These are phyloP conservation scores for Sclerotinia trifoliorum DNA, from an alignment of 2,329 filamentous ascomycete genomes.

Conservation along the genomic window DNA sequence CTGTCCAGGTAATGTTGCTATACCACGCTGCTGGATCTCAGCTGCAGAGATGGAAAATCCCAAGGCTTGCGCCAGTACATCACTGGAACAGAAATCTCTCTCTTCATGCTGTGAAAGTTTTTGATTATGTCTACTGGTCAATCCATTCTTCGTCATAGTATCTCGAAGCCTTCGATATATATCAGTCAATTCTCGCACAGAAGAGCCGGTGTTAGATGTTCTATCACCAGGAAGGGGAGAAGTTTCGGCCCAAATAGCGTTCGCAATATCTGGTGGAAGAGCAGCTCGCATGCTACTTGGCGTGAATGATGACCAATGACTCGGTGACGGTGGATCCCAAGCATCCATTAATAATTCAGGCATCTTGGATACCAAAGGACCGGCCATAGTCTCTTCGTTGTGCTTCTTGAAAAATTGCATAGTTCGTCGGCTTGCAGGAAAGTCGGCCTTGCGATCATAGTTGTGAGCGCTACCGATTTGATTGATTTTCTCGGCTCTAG, in stretches of 20 bases:
- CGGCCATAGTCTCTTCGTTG: conserved; percentile 32
- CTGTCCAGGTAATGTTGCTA: conserved; percentile 69
- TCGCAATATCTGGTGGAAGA: conserved; percentile 36
- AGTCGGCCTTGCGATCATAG: conserved; percentile 12
- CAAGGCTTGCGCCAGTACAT: conserved; percentile 64
- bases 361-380: conserved; percentile 31
- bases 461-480: conserved; percentile 16
- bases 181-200: conserved; percentile 54
- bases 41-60: conserved; percentile 84
- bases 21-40: conserved; percentile 88
- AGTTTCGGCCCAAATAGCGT: conserved; percentile 29
- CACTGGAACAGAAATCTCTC: conserved; percentile 51
- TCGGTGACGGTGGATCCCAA: conserved; percentile 36
- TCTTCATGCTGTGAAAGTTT: conserved; percentile 11
- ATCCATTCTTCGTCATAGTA: conserved; percentile 56
- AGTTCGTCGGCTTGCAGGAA: conserved; percentile 22
- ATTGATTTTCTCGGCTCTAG: conserved; percentile 27
- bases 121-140: conserved; percentile 40
- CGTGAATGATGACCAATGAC: conserved; percentile 22
- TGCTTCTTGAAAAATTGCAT: conserved; percentile 35
- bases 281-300: conserved; percentile 24
- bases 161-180: conserved; percentile 61
- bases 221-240: conserved; percentile 40
- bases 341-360: conserved; percentile 37
- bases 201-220: conserved; percentile 44